Percentiles rank a stretch among this genome's conserved stretches.
Conservation (phyloP, 2,329 filamentous ascomycete species). For the Macroventuria anomochaeta region DNA sequence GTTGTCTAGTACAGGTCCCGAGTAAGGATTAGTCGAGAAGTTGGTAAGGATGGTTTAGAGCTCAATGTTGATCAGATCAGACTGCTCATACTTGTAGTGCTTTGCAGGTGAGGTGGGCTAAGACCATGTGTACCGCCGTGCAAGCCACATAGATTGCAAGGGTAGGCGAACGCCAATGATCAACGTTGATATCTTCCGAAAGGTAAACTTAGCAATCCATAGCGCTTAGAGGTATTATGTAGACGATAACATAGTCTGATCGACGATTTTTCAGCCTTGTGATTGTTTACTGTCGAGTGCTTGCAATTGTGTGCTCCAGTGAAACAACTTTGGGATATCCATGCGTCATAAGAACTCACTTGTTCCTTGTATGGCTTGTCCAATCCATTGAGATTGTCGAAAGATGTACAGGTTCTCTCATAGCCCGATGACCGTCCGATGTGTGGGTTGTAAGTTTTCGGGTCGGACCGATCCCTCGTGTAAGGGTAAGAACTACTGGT, state of each 20-base stretch:
- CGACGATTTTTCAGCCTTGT: background rate
- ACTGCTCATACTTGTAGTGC: background rate
- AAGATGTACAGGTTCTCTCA: too few species aligned
- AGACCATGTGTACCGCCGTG: constrained; percentile 2
- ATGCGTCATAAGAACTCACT: too few species aligned
- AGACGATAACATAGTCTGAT: background rate
- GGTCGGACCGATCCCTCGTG: constrained; percentile 5
- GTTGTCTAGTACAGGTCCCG: background rate
- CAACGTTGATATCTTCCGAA: background rate
- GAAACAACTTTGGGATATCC: too few species aligned
- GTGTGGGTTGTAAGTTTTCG: background rate
- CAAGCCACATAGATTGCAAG: constrained; percentile 2
- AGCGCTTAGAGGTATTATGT: background rate
- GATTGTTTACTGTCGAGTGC: background rate
- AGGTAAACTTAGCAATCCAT: background rate
- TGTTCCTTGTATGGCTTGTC: too few species aligned
- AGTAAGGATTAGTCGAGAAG: too few species aligned
- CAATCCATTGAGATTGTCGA: too few species aligned
- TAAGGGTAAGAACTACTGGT: background rate
- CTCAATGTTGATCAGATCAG: too few species aligned
- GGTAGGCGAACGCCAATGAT: constrained; percentile 15
- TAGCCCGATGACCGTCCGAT: background rate
- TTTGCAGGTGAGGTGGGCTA: background rate
- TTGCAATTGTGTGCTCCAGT: background rate
- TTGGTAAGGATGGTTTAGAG: too few species aligned